Base-by-base conservation (phyloP, 2,329 filamentous ascomycete species). In the Magnaporthales sp. region DNA sequence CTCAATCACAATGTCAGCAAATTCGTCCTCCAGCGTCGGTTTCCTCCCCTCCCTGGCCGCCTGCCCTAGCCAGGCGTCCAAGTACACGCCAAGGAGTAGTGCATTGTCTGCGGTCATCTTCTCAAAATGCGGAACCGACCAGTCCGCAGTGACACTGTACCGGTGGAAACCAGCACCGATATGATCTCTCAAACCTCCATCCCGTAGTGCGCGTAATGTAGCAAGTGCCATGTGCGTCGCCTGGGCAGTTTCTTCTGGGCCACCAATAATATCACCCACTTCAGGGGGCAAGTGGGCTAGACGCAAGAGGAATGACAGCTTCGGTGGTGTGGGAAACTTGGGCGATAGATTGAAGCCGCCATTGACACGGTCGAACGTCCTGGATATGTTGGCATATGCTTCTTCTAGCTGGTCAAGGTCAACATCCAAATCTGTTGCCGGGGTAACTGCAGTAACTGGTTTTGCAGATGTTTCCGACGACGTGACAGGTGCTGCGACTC, bases 51-150 rank as follows among this genome's bases (percentile, higher is more conserved):
- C 26, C 66, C 5, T 32, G 70, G 13, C 73, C 77, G 27, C 77
- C 76, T 27, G 75, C 13, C 88, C 78, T 15, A 92, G 83, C 82
- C 93, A 98, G 0, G 91, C 93, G 73, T 97, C 93, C 7, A 96
- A 83, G 72, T 95, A 98, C 7, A 95, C 83, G 27, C 89, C 85
- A 2, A 99, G 80, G 1, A 98, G 83, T 71, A 97, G 89, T 0
- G 91, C 89, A 73, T 99, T 96, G 74, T 98, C 95, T 66, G 92
- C 93, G 10, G 97, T 85, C 85, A 98, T 93, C 80, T 98, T 98
- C 80, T 99, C 95, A 72, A 98, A 99, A 75, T 97, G 93, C 11
- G 95, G 95, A 62, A 98, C 81, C 69, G 90, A 91, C 95, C 95
- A 99, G 77, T 98, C 91, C 15, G 88, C 81, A 0, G 94, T 98